Evolutionary conservation across 495 filamentous ascomycete species (phyloP).

Genomic region (Halenospora varia): DNA sequence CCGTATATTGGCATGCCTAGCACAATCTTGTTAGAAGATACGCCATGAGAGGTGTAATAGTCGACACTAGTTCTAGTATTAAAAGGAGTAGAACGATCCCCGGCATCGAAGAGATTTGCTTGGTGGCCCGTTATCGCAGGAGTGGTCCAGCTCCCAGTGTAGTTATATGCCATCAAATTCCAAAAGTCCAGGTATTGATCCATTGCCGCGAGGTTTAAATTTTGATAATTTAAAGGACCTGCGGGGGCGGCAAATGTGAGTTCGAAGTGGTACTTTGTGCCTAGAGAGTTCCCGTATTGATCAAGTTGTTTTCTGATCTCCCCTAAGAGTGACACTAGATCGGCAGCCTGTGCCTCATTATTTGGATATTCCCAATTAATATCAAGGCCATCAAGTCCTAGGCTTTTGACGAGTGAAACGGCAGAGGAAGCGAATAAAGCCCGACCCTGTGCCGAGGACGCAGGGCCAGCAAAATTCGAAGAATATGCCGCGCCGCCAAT

Average conservation of each 20-base stretch:
- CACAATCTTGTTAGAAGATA: slow-evolving; percentile 64
- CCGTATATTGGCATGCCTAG: slow-evolving; percentile 85
- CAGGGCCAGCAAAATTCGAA: slow-evolving; percentile 71
- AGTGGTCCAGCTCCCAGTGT: slow-evolving; percentile 65
- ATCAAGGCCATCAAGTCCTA: slow-evolving; percentile 53
- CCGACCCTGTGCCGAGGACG: slow-evolving; percentile 53
- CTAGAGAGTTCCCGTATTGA: slow-evolving; percentile 43
- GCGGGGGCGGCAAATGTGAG: slow-evolving; percentile 68
- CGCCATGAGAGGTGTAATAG: slow-evolving; percentile 60
- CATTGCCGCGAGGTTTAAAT: slow-evolving; percentile 64
- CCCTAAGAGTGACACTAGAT: slow-evolving; percentile 67
- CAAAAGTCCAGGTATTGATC: slow-evolving; percentile 76
- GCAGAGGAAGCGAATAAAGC: slow-evolving; percentile 61
- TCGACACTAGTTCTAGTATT: slow-evolving; percentile 62
- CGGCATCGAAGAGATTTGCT: slow-evolving; percentile 63
- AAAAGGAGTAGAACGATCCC: slow-evolving; percentile 62
- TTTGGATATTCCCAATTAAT: slow-evolving; percentile 62
- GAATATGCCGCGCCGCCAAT: slow-evolving; percentile 96
- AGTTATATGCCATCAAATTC: slow-evolving; percentile 85
- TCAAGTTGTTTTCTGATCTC: slow-evolving; percentile 64
- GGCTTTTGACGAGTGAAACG: slow-evolving; percentile 61
- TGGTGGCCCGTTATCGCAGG: slow-evolving; percentile 68
- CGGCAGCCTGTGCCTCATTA: slow-evolving; percentile 53
- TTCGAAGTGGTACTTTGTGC: slow-evolving; percentile 53
- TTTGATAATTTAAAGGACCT: slow-evolving; percentile 62